Percentiles rank a stretch among this genome's conserved stretches.
Conservation (phyloP, 495 filamentous ascomycete species). For the Aspergillus sparsus region DNA sequence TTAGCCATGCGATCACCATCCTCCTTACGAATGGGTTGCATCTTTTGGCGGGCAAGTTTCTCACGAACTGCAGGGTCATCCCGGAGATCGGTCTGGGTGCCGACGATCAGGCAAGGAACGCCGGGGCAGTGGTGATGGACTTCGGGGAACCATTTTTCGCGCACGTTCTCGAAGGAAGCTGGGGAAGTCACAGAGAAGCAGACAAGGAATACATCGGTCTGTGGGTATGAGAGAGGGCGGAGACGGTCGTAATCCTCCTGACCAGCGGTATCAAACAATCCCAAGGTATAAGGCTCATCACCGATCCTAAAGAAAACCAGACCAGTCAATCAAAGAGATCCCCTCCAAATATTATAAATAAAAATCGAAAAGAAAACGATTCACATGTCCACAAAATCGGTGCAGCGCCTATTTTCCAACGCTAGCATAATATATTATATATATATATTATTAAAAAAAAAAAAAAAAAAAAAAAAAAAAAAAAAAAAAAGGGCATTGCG, state of each 20-base stretch:
- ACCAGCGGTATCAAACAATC: constrained; percentile 96
- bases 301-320: constrained; percentile 71
- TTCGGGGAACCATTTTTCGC: constrained; percentile 99
- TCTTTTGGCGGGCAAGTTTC: constrained; percentile 93
- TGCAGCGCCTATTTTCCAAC: too few relatives aligned
- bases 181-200: constrained; percentile 98
- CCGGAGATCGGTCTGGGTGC: constrained; percentile 94
- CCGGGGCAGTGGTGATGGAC: constrained; percentile 98
- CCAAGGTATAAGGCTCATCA: constrained; percentile 96
- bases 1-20: constrained; percentile 96
- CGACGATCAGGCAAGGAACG: constrained; percentile 96
- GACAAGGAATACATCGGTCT: constrained; percentile 98
- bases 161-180: constrained; percentile 98
- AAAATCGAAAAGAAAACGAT: too few relatives aligned
- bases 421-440: too few relatives aligned
- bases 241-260: constrained; percentile 99
- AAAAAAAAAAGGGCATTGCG: too few relatives aligned
- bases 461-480: too few relatives aligned
- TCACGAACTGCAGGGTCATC: constrained; percentile 87
- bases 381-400: too few relatives aligned
- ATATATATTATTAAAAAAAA: too few relatives aligned
- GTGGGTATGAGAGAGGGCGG: constrained; percentile 92
- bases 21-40: constrained; percentile 85
- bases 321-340: not conserved
- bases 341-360: too few relatives aligned